phyloP scores from a whole-genome alignment of 139 green algal species.

The Coelastrella sp. region DNA sequence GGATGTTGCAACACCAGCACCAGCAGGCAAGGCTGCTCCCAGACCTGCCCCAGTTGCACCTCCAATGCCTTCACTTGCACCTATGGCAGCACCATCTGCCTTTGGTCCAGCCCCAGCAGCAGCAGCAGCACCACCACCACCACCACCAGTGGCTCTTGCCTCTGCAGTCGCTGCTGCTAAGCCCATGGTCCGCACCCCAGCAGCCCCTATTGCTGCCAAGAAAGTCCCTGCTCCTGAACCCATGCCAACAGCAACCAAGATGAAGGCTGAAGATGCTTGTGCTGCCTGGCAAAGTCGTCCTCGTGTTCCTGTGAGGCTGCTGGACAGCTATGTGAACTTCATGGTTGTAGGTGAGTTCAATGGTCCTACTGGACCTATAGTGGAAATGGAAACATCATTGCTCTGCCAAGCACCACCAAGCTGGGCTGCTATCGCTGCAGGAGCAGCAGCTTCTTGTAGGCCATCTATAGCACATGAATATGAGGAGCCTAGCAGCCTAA shows the following conservation, averaged over 20 bases:
- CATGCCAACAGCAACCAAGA: not conserved
- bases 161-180: not conserved
- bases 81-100: not conserved
- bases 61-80: not conserved
- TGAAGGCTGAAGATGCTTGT: conserved; percentile 14
- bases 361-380: no score
- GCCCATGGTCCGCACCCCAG: not conserved
- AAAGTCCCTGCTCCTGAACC: not conserved
- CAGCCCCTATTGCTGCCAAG: not conserved
- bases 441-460: no score
- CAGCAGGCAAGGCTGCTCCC: no score
- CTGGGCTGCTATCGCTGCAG: no score
- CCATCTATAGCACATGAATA: no score
- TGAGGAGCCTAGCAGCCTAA: no score
- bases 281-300: conserved; percentile 36
- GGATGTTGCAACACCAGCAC: no score
- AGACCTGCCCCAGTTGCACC: not conserved
- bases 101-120: not conserved
- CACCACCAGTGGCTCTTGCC: not conserved
- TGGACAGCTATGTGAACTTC: conserved; percentile 45
- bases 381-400: no score
- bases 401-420: no score
- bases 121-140: not conserved
- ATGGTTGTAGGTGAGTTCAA: conserved; percentile 41
- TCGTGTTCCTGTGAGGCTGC: conserved; percentile 30